Evolutionary conservation across 805 yeast genomes (phyloP).

Genomic region (Lachancea sp.): DNA sequence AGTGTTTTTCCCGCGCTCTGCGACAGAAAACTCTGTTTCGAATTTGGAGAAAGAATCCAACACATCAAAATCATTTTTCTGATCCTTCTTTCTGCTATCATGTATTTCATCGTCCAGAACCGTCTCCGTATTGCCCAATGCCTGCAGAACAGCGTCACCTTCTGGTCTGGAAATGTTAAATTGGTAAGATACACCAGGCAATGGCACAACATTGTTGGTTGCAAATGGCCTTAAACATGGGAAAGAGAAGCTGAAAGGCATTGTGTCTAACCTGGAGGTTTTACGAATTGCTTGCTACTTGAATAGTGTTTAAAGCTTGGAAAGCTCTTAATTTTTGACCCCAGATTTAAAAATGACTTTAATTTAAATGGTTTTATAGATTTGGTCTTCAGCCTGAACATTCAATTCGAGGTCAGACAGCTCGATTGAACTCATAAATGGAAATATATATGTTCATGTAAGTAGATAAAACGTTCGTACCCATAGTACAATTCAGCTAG

Average conservation of each 20-base stretch:
- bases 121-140: conserved; percentile 28
- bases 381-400: too few species aligned
- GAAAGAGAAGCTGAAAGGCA: background rate
- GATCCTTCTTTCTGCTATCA: conserved; percentile 6
- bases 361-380: too few species aligned
- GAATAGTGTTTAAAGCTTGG: too few species aligned
- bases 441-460: too few species aligned
- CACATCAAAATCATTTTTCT: conserved; percentile 3
- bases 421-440: too few species aligned
- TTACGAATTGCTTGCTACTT: background rate
- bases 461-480: too few species aligned
- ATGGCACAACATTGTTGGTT: conserved; percentile 36
- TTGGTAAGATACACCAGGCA: conserved; percentile 59
- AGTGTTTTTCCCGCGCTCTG: conserved; percentile 29
- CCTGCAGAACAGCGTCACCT: conserved; percentile 42
- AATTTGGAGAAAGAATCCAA: background rate
- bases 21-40: conserved; percentile 14
- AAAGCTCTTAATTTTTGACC: too few species aligned
- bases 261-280: background rate
- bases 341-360: too few species aligned
- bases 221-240: conserved; percentile 12
- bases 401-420: too few species aligned
- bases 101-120: conserved; percentile 11
- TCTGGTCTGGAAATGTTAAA: conserved; percentile 44
- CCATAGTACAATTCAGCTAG: conserved; percentile 30